Base-by-base conservation (phyloP, 495 filamentous ascomycete species). In the Daldinia decipiens region DNA sequence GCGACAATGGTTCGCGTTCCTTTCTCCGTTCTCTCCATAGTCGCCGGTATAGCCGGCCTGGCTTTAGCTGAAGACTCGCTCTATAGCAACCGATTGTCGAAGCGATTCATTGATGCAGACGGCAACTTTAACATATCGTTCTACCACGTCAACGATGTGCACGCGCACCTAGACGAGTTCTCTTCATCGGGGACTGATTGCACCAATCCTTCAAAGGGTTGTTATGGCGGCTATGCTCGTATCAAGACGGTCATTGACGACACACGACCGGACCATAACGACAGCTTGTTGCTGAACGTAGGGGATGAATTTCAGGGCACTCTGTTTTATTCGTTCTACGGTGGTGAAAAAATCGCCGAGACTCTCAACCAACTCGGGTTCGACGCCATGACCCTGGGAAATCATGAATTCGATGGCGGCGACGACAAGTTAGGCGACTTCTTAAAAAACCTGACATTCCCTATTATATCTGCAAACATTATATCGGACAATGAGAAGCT, bases 261-360 rank as follows among this genome's bases (percentile, higher is more conserved):
- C 64, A 82, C 81, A 27, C 79, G 86, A 3, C 81, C 82, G n/a
- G 74, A 67, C 5, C 81, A 88, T 67, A 79, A 80, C 38, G 84
- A 87, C 74, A 86, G 84, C 55, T 72, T 89, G 32, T 79, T 84
- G 57, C 73, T 89, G 17, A 88, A 88, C 60, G 81, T 80, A 1
- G 87, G 87, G 21, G 87, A 89, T 66, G 87, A 88, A 75, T 88
- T 88, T 74, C 86, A 88, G 68, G 86, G 87, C 32, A 88, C 87
- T 39, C 77, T 88, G 55, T 89, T 85, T 76, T 89, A 86, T 73
- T 80, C 77, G 53, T 86, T 80, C 68, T 88, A 88, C 62, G 82
- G 83, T 29, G 86, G 86, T n/a, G 84, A 87, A 77, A 88, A 88
- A 80, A 88, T 88, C 55, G 86, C 85, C 40, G 84, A 87, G 32